These are phyloP conservation scores for Dioscorea dumetorum DNA, from an alignment of 106 monocot species.

Conservation along the genomic window DNA sequence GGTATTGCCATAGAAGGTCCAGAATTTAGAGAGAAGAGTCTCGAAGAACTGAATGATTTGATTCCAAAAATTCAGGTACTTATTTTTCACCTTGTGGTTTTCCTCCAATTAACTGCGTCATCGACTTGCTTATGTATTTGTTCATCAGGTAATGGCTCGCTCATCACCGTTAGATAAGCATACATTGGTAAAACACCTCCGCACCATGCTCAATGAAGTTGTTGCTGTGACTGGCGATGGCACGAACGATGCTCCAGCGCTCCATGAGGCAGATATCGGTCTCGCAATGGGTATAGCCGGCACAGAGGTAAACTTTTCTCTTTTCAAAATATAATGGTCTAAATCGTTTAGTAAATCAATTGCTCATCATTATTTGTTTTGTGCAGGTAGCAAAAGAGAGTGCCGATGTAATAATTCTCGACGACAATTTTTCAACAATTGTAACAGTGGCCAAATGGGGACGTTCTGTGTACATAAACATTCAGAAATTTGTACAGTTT, in stretches of 20 bases:
- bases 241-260: slow-evolving; percentile 79
- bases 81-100: not conserved
- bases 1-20: slow-evolving; percentile 72
- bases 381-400: slow-evolving; percentile 93
- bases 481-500: slow-evolving; percentile 98
- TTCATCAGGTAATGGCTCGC: slow-evolving; percentile 63
- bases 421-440: slow-evolving; percentile 97
- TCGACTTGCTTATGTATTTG: slow-evolving; percentile 1
- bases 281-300: slow-evolving; percentile 82
- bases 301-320: slow-evolving; percentile 41
- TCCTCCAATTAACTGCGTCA: not conserved
- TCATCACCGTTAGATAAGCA: slow-evolving; percentile 78
- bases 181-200: slow-evolving; percentile 59
- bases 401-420: slow-evolving; percentile 95
- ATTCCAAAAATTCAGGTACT: slow-evolving; percentile 69
- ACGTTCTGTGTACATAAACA: slow-evolving; percentile 93
- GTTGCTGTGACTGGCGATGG: slow-evolving; percentile 86
- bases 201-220: slow-evolving; percentile 45
- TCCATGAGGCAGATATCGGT: slow-evolving; percentile 75
- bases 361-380: not conserved
- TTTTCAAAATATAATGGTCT: not conserved
- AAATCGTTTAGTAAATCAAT: not conserved
- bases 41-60: slow-evolving; percentile 35
- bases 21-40: slow-evolving; percentile 48
- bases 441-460: slow-evolving; percentile 96